Evolutionary conservation across 129 eudicot species (phyloP).

Genomic region (Flaveria linearis): DNA sequence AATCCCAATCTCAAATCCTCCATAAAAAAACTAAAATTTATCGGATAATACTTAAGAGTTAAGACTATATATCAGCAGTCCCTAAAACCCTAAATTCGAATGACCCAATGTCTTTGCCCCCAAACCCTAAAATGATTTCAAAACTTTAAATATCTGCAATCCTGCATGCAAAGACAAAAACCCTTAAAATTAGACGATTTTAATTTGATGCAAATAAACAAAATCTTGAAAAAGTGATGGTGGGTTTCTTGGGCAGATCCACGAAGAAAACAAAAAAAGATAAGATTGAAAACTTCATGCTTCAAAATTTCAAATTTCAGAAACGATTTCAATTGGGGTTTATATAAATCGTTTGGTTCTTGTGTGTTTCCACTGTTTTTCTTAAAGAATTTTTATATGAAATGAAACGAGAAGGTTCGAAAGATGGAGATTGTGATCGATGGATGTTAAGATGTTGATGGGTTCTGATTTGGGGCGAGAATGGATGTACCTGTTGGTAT

Average conservation of each 20-base stretch:
- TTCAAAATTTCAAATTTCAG: not conserved
- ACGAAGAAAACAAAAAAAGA: not conserved
- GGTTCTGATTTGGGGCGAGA: constrained; percentile 28
- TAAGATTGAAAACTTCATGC: not conserved
- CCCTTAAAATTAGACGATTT: not conserved
- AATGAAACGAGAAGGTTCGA: not conserved
- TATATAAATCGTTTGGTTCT: constrained; percentile 5
- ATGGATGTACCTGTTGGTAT: constrained; percentile 42
- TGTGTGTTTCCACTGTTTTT: not conserved
- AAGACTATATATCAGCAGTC: not conserved
- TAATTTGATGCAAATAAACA: constrained; percentile 8
- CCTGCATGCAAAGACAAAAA: constrained; percentile 42
- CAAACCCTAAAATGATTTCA: constrained; percentile 34
- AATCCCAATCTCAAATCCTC: constrained; percentile 27
- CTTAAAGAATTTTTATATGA: not conserved
- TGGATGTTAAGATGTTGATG: not conserved
- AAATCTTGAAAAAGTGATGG: not conserved
- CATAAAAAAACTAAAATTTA: not conserved
- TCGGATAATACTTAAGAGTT: not conserved
- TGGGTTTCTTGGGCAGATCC: too few relatives aligned
- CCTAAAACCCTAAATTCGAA: not conserved
- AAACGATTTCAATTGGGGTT: constrained; percentile 29
- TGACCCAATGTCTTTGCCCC: constrained; percentile 17
- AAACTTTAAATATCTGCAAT: constrained; percentile 12
- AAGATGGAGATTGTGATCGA: constrained; percentile 8